A percentile compares a stretch with the other conserved stretches of the same genome.
Conservation (phyloP, 2,329 filamentous ascomycete genomes). For the Chaetomium globosum region DNA sequence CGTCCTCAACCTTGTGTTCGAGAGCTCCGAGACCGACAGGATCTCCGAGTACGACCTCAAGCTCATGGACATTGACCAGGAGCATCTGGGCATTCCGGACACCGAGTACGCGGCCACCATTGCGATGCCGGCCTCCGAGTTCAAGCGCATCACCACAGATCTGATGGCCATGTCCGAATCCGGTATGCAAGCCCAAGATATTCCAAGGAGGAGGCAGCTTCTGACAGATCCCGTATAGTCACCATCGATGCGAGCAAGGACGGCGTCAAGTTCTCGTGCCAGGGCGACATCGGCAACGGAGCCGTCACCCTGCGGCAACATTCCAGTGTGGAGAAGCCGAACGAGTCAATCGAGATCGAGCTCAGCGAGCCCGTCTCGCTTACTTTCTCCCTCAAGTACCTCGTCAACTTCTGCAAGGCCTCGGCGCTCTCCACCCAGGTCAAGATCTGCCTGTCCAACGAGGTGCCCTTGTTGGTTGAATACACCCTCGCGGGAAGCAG, state of each 20-base stretch:
- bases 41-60: slow-evolving; percentile 99
- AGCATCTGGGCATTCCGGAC: slow-evolving; percentile 96
- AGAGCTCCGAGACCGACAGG: slow-evolving; percentile 83
- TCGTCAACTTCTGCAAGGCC: slow-evolving; percentile 99
- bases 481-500: slow-evolving; percentile 80
- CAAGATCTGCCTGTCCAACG: slow-evolving; percentile 91
- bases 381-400: slow-evolving; percentile 98
- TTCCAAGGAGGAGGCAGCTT: background rate
- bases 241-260: slow-evolving; percentile 96
- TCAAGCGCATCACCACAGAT: slow-evolving; percentile 93
- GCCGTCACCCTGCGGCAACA: slow-evolving; percentile 88
- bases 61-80: slow-evolving; percentile 99
- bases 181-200: slow-evolving; percentile 56
- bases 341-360: slow-evolving; percentile 83
- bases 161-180: slow-evolving; percentile 91
- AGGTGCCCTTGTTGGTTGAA: slow-evolving; percentile 94
- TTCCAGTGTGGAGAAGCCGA: slow-evolving; percentile 85
- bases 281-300: slow-evolving; percentile 94
- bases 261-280: slow-evolving; percentile 90
- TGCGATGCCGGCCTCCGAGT: slow-evolving; percentile 83
- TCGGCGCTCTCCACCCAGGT: slow-evolving; percentile 78
- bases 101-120: slow-evolving; percentile 97
- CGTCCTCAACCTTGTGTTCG: slow-evolving; percentile 92
- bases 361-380: slow-evolving; percentile 89
- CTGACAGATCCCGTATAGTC: slow-evolving; percentile 56